Evolutionary conservation across 106 monocot genomes (phyloP).

Genomic region (Platanthera guangdongensis): DNA sequence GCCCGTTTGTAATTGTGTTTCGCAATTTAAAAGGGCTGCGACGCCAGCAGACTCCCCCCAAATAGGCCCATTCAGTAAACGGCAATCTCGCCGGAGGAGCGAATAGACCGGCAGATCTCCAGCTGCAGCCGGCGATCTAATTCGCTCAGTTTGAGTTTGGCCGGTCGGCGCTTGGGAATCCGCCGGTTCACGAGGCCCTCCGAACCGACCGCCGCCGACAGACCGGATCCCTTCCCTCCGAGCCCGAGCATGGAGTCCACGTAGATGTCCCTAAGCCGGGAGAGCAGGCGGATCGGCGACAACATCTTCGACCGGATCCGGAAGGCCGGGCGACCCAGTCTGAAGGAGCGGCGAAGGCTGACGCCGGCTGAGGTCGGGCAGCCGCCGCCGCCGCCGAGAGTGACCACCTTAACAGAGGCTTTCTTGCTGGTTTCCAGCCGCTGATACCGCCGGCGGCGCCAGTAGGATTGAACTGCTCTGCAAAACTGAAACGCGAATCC

Average conservation of each 20-base stretch:
- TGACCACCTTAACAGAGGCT: slow-evolving; percentile 2
- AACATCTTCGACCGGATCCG: slow-evolving; percentile 9
- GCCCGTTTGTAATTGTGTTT: no score
- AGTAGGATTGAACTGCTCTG: slow-evolving; percentile 31
- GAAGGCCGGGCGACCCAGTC: background rate
- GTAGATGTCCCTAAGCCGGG: slow-evolving; percentile 26
- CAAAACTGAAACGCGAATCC: slow-evolving; percentile 37
- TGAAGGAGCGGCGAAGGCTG: background rate
- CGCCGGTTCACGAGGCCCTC: slow-evolving; percentile 15
- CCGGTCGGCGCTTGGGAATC: slow-evolving; percentile 17
- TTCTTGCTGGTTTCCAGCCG: slow-evolving; percentile 12
- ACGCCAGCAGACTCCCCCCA: no score
- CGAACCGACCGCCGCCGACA: slow-evolving; percentile 9
- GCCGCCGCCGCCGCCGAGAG: slow-evolving; percentile 10
- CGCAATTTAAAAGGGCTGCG: no score
- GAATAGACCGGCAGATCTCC: slow-evolving; percentile 38
- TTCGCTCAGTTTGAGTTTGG: background rate
- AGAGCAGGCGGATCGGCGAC: slow-evolving; percentile 25
- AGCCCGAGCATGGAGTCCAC: slow-evolving; percentile 39
- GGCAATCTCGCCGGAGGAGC: slow-evolving; percentile 4
- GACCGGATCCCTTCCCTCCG: slow-evolving; percentile 13
- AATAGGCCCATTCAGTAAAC: background rate
- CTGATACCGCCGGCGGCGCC: slow-evolving; percentile 36
- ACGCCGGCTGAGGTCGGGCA: background rate
- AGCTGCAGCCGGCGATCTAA: slow-evolving; percentile 34